Base-by-base conservation (phyloP, 177 flowering plant species). In the Vitis hybrid region DNA sequence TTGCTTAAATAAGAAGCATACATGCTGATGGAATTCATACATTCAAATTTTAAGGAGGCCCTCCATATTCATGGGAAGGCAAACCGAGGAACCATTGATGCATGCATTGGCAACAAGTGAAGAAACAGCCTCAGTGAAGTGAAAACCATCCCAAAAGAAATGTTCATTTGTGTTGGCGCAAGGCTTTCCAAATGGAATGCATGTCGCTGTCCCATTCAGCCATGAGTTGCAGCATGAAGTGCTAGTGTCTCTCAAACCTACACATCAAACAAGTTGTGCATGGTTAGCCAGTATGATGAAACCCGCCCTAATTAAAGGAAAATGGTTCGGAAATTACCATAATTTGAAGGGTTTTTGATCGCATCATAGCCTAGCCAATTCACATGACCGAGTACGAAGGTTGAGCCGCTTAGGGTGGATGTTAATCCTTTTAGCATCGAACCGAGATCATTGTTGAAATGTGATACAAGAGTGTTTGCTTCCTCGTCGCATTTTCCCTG, bases 61-160 rank as follows among this genome's bases (percentile, higher is more conserved):
- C 58, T 69, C n/a, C 2, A 79, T 62, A 54, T 60, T 74, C 17
- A 58, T 2, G 1, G 82, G 82, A 58, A 41, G 3, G 62, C 80
- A 80, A 27, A 77, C 58, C 0, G 73, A 61, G 1, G 71, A 13
- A 18, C 66, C 77, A 41, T 67, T 63, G 65, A 80, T 35, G 32
- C 81, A 80, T 2, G 65, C 20, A 15, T 63, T 20, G 1, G 83
- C 81, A 9, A 80, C 21, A 35, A 70, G 4, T 1, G 79, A 77
- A 32, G 55, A 75, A 0, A 48, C 71, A 27, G 68, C 24, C 52
- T 81, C 80, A 1, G 82, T 76, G 11, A 61, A 69, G 67, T 81
- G 84, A 61, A 6, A 68, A 11, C 64, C 78, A 72, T 81, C 84
- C 78, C 78, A 81, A 54, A 76, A 79, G 64, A 69, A 74, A 64